Evolutionary conservation across 2,329 filamentous ascomycete genomes (phyloP), one percentile per base, ranked within the genome.

Genomic region (Colletotrichum simmondsii): DNA sequence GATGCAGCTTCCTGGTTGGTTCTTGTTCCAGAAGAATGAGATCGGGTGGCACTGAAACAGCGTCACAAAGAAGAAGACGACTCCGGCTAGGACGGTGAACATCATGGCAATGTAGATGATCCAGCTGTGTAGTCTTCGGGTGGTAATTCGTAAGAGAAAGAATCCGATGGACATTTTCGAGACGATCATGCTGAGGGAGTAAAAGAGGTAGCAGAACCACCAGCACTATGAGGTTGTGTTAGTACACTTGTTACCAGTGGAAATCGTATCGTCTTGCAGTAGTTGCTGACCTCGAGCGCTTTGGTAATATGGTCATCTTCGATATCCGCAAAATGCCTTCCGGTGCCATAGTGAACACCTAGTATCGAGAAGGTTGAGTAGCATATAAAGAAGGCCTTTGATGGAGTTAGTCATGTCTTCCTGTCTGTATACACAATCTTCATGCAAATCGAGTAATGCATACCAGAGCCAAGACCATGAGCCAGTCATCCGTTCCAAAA

Each of bases 141-240:
- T 77, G 7, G 83, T 81, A 62, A 86, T 81, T 57, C 84, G 84
- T 19, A 85, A 78, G 24, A 86, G 79, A 65, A 85, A 84, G 68
- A 78, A 81, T n/a, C 80, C 82, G 74, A 86, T 85, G 35, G 84
- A 86, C 19, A 85, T 77, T 71, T 86, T 86, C 65, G 80, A 81
- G 12, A 78, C 67, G 22, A 83, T 79, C 81, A 83, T 83, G 24
- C 79, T 76, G 35, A 80, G 56, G 57, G 78, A 80, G 75, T 83
- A 84, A 78, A 78, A 80, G 22, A 83, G 71, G 60, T 83, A 83
- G 75, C 82, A 83, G 69, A 79, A 80, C 81, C 81, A 83, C 81
- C 81, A 83, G 54, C 75, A 81, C 77, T 81, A 22, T 19, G 60
- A 58, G 24, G 12, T 28, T 16, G 8, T 35, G 46, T 22, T 2